Conservation (phyloP, 495 filamentous ascomycete genomes). For the Entonaema liquescens region DNA sequence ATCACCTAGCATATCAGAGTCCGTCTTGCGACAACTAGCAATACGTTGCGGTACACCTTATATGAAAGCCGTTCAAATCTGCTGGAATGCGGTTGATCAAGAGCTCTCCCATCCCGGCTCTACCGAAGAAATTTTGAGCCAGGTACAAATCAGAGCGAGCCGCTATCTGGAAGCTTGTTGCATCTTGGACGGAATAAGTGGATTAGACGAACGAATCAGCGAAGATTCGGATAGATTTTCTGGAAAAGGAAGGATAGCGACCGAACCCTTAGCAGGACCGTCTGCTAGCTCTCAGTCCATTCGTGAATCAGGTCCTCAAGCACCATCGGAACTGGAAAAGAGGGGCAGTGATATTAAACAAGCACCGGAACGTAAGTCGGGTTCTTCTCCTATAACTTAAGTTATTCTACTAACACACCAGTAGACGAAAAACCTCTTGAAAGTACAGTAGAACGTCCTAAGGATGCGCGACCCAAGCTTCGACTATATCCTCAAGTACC, state of each 20-base stretch:
- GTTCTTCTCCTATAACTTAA: slow-evolving; percentile 6
- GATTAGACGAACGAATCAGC: slow-evolving; percentile 55
- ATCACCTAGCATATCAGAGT: slow-evolving; percentile 50
- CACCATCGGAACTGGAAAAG: background rate
- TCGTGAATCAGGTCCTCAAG: slow-evolving; percentile 2
- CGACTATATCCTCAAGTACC: slow-evolving; percentile 61
- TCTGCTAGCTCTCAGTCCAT: slow-evolving; percentile 5
- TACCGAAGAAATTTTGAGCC: slow-evolving; percentile 53
- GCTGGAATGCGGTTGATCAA: slow-evolving; percentile 78
- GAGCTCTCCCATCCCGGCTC: slow-evolving; percentile 57
- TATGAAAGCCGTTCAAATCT: slow-evolving; percentile 81
- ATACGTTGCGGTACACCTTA: slow-evolving; percentile 80
- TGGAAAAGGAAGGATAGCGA: background rate
- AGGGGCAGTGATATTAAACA: slow-evolving; percentile 21
- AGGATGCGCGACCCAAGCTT: slow-evolving; percentile 49
- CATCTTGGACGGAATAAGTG: slow-evolving; percentile 59
- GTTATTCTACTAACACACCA: slow-evolving; percentile 27
- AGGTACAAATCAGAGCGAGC: slow-evolving; percentile 53
- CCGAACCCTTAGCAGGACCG: slow-evolving; percentile 26
- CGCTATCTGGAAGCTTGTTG: slow-evolving; percentile 61
- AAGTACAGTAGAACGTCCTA: slow-evolving; percentile 2
- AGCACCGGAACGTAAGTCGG: slow-evolving; percentile 25
- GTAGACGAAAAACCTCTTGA: slow-evolving; percentile 10
- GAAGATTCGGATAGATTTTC: slow-evolving; percentile 47
- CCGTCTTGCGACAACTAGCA: slow-evolving; percentile 67